Evolutionary conservation across 192 early-diverging fungal genomes (phyloP).

Genomic region (Cetraspora pellucida): DNA sequence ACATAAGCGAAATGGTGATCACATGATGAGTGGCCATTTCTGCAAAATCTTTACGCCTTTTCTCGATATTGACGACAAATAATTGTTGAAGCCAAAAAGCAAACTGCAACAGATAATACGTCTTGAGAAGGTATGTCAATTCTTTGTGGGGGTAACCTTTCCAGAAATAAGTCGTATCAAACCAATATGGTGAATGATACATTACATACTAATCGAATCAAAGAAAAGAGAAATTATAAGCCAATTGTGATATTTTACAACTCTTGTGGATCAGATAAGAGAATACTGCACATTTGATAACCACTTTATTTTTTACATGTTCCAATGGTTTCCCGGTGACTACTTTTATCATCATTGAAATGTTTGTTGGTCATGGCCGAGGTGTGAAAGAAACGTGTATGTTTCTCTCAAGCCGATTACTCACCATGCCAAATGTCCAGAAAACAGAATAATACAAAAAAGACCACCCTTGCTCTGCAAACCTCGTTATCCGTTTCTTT

Average conservation of each 20-base stretch:
- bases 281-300: no score
- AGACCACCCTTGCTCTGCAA: conserved; percentile 76
- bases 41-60: conserved; percentile 72
- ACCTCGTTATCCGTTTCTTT: conserved; percentile 49
- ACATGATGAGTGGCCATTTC: conserved; percentile 78
- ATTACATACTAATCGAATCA: conserved; percentile 56
- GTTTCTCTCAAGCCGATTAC: not conserved
- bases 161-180: conserved; percentile 71
- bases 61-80: conserved; percentile 72
- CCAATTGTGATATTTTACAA: not conserved
- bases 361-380: no score
- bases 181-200: conserved; percentile 70
- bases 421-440: conserved; percentile 64
- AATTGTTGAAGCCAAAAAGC: conserved; percentile 83
- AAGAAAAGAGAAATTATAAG: not conserved
- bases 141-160: conserved; percentile 69
- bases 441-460: conserved; percentile 66
- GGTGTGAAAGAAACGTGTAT: no score
- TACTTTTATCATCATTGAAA: no score
- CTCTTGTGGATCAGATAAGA: not conserved
- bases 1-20: conserved; percentile 71
- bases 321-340: no score
- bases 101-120: conserved; percentile 75
- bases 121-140: conserved; percentile 59
- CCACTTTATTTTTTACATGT: no score